These are phyloP conservation scores for Annulohypoxylon bovei DNA, from an alignment of 495 filamentous ascomycete species.

Conservation along the genomic window DNA sequence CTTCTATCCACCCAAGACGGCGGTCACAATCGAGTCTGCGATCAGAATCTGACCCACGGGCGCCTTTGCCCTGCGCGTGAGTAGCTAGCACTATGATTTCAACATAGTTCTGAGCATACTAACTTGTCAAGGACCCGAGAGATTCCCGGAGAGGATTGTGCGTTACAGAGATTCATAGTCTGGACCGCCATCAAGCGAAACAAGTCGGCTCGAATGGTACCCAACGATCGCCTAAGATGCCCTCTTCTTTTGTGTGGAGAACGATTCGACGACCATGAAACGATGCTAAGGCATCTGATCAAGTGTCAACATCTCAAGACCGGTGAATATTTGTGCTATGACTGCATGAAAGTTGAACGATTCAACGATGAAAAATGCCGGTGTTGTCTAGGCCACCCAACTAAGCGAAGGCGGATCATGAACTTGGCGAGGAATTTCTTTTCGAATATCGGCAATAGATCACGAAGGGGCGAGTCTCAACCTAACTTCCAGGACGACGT, in stretches of 20 bases:
- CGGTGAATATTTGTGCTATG: slow-evolving; percentile 60
- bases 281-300: slow-evolving; percentile 57
- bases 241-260: slow-evolving; percentile 55
- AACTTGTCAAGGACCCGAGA: slow-evolving; percentile 53
- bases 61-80: slow-evolving; percentile 48
- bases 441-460: slow-evolving; percentile 57
- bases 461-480: slow-evolving; percentile 26
- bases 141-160: slow-evolving; percentile 55
- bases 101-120: slow-evolving; percentile 30
- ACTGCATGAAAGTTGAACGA: slow-evolving; percentile 58
- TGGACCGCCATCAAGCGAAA: slow-evolving; percentile 63
- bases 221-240: slow-evolving; percentile 54
- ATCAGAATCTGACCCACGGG: slow-evolving; percentile 32
- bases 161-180: slow-evolving; percentile 58
- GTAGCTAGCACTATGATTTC: slow-evolving; percentile 26
- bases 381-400: slow-evolving; percentile 55
- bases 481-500: slow-evolving; percentile 35
- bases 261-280: slow-evolving; percentile 55
- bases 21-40: slow-evolving; percentile 38
- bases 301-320: slow-evolving; percentile 53
- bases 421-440: slow-evolving; percentile 61
- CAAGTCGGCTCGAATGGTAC: slow-evolving; percentile 52
- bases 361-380: slow-evolving; percentile 60
- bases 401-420: slow-evolving; percentile 58
- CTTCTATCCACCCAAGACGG: slow-evolving; percentile 31